phyloP scores from a whole-genome alignment of 352 stramenopile species.

The Globisporangium rhizosaccharum region DNA sequence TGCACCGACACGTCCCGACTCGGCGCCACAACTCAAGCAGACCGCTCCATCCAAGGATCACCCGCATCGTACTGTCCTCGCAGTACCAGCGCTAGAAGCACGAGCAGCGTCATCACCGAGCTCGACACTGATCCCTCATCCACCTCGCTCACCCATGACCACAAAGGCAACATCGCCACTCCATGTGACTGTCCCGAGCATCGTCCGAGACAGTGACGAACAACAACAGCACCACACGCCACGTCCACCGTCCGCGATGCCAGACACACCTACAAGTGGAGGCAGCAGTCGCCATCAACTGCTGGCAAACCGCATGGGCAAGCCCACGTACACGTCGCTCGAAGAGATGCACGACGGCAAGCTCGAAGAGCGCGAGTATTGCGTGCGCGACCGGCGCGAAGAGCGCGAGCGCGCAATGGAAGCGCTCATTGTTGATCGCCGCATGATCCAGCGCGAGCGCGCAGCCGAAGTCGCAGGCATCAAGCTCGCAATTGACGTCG shows the following conservation, averaged over 20 bases:
- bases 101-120: conserved; percentile 2
- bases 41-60: neutral
- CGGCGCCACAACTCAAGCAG: conserved; percentile 3
- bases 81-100: neutral
- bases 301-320: conserved; percentile 44
- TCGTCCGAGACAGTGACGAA: neutral
- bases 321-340: conserved; percentile 22
- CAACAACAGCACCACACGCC: neutral
- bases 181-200: neutral
- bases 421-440: conserved; percentile 59
- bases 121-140: conserved; percentile 6
- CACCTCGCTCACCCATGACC: neutral
- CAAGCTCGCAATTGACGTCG: conserved; percentile 63
- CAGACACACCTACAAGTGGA: too few species aligned
- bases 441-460: conserved; percentile 58
- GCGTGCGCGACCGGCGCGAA: conserved; percentile 55
- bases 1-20: conserved; percentile 7
- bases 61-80: neutral
- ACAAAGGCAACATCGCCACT: conserved; percentile 1
- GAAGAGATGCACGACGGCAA: conserved; percentile 37
- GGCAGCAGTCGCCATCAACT: conserved; percentile 42
- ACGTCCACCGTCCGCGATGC: too few species aligned
- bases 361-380: conserved; percentile 31
- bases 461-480: conserved; percentile 46
- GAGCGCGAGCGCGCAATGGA: conserved; percentile 60